Base-by-base conservation (phyloP, 805 yeast genomes). In the Saturnispora quitensis region DNA sequence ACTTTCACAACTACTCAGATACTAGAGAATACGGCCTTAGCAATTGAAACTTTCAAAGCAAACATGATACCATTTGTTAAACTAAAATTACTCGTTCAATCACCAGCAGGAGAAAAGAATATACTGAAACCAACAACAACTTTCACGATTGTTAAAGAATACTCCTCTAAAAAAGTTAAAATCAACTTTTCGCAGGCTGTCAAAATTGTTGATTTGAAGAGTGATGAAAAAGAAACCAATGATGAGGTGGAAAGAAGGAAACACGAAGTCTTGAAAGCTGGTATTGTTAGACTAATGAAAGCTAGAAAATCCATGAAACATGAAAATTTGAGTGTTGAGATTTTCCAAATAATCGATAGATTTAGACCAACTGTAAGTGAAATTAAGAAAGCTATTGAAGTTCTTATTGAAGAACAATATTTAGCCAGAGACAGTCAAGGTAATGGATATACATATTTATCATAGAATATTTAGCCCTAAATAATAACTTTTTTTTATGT, bases 271-370 rank as follows among this genome's bases (percentile, higher is more conserved):
- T 73, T 93, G 60, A 87, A 89, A 63, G 97, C 98, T 2, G 87
- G 96, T 62, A 89, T 93, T 68, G 98, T 91, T 40, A 78, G 99
- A 61, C 87, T 91, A 63, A 93, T 91, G 98, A 91, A 91, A 72
- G 90, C 97, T 1, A 78, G 97, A 63, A 86, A 89, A 66, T 75
- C 74, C 43, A 73, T 88, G 60, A 80, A 80, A 57, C 97, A 90
- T 64, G 85, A 83, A 47, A 83, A 82, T 51, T 75, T 91, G 61
- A 82, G 89, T 42, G 87, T 85, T 60, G 98, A 91, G 66, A 91
- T 90, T 42, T 82, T 88, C 60, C 85, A 87, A 54, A 96, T 89
- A 64, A 81, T 96, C 3, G 73, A 80, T 47, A 76, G 98, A 59
- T 91, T 93, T 73, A 80, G 77, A 59, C 97, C 98, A 5, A 82